A percentile compares a stretch with the other conserved stretches of the same genome.
phyloP scores from a whole-genome alignment of 257 asterid species.

The Gardenia jasminoides region DNA sequence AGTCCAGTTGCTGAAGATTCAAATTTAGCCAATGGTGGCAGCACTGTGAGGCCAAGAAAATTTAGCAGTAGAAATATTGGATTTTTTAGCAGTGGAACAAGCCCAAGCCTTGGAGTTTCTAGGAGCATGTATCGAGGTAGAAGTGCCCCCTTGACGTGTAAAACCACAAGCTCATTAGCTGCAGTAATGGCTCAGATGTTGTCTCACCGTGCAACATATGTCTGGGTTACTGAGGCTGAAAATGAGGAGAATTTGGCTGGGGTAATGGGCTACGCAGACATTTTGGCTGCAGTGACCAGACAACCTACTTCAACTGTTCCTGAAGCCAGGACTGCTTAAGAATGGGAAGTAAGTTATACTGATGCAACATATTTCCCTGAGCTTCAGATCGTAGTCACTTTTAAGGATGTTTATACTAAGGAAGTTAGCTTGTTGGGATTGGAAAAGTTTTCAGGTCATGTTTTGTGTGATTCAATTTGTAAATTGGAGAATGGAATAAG shows the following conservation, averaged over 20 bases:
- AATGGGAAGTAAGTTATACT: background rate
- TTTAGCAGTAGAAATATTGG: slow-evolving; percentile 88
- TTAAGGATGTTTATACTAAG: background rate
- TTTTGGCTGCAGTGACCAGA: slow-evolving; percentile 72
- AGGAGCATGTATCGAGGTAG: slow-evolving; percentile 94
- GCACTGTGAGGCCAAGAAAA: slow-evolving; percentile 35
- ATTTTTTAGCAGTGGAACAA: slow-evolving; percentile 48
- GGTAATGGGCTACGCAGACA: slow-evolving; percentile 85
- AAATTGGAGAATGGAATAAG: background rate
- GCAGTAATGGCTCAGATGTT: slow-evolving; percentile 99
- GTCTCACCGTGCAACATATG: slow-evolving; percentile 91
- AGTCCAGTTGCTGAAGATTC: slow-evolving; percentile 30
- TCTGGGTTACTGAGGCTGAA: slow-evolving; percentile 90
- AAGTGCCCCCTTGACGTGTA: slow-evolving; percentile 88
- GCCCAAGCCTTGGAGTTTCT: slow-evolving; percentile 43
- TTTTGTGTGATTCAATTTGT: background rate
- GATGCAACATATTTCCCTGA: background rate
- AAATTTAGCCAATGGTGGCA: slow-evolving; percentile 31
- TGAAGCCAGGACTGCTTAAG: slow-evolving; percentile 44
- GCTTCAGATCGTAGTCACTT: background rate
- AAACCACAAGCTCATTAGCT: slow-evolving; percentile 72
- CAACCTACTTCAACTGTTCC: slow-evolving; percentile 44
- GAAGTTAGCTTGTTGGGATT: background rate
- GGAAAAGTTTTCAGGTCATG: background rate
- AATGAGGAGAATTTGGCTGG: slow-evolving; percentile 78